A percentile compares a stretch with the other conserved stretches of the same genome.
Evolutionary conservation across 2,329 filamentous ascomycete species (phyloP).

Genomic region (Rhynchosporium graminicola): DNA sequence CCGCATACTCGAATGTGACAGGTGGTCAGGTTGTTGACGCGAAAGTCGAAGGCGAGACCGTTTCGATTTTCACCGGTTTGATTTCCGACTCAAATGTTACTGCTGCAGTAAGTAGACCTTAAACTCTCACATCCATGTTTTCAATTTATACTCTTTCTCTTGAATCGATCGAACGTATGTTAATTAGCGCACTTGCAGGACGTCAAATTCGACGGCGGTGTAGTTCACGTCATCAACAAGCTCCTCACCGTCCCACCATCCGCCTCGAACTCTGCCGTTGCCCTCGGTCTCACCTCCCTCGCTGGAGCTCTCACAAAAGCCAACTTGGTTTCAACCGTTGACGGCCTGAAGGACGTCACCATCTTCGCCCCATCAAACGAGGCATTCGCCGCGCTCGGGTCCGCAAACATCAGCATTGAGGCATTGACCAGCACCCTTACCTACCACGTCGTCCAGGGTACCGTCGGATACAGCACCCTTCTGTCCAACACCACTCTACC

Average conservation of each 20-base stretch:
- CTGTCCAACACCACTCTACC: slow-evolving; percentile 35
- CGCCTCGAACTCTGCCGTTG: slow-evolving; percentile 40
- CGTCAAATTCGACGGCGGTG: slow-evolving; percentile 51
- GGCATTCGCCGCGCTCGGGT: slow-evolving; percentile 40
- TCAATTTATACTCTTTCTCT: background rate
- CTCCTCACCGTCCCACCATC: slow-evolving; percentile 48
- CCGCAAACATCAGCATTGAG: slow-evolving; percentile 30
- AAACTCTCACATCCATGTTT: background rate
- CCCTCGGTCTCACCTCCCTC: slow-evolving; percentile 42
- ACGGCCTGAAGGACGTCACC: slow-evolving; percentile 53
- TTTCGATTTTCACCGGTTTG: slow-evolving; percentile 42
- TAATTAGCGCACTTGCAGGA: slow-evolving; percentile 41
- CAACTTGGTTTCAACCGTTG: slow-evolving; percentile 42
- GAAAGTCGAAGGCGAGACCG: slow-evolving; percentile 45
- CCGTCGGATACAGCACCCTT: slow-evolving; percentile 35
- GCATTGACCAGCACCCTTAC: slow-evolving; percentile 35
- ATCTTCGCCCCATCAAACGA: slow-evolving; percentile 42
- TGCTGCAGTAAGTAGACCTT: slow-evolving; percentile 32
- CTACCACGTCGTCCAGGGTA: slow-evolving; percentile 41
- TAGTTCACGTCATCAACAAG: slow-evolving; percentile 53
- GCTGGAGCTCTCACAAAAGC: slow-evolving; percentile 39
- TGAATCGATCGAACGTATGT: background rate
- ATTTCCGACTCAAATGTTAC: slow-evolving; percentile 28
- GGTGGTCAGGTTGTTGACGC: slow-evolving; percentile 48
- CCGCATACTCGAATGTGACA: slow-evolving; percentile 51